These are phyloP conservation scores for Saccharomyces kudriavzevii DNA, from an alignment of 805 yeast genomes.

Conservation along the genomic window DNA sequence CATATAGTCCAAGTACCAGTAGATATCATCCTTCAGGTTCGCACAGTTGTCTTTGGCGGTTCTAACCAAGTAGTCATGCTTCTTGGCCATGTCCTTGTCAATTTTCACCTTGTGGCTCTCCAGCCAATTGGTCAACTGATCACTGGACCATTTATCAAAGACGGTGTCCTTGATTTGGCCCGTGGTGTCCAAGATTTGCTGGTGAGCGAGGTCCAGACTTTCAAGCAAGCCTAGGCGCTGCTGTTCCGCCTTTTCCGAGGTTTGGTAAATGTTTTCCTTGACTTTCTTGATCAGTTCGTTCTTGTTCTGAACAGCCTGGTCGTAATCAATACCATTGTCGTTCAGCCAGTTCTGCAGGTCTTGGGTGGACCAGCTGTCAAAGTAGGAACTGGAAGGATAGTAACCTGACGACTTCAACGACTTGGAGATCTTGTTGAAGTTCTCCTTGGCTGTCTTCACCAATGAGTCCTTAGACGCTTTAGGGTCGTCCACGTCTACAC, in stretches of 20 bases:
- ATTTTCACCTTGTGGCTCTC: slow-evolving; percentile 36
- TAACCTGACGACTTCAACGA: slow-evolving; percentile 34
- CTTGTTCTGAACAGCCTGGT: slow-evolving; percentile 30
- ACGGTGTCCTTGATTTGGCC: slow-evolving; percentile 37
- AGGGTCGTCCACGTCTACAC: slow-evolving; percentile 31
- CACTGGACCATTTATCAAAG: slow-evolving; percentile 45
- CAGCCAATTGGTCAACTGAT: slow-evolving; percentile 50
- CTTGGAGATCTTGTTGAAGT: slow-evolving; percentile 35
- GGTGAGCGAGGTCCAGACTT: slow-evolving; percentile 33
- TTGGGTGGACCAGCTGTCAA: slow-evolving; percentile 30
- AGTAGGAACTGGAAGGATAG: slow-evolving; percentile 46
- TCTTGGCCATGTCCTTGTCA: slow-evolving; percentile 28
- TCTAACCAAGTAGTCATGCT: slow-evolving; percentile 32
- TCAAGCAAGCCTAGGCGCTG: slow-evolving; percentile 35
- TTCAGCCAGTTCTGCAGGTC: slow-evolving; percentile 45
- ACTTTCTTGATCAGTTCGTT: slow-evolving; percentile 40
- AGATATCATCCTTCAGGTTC: slow-evolving; percentile 34
- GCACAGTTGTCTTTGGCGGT: slow-evolving; percentile 31
- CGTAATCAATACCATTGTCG: slow-evolving; percentile 34
- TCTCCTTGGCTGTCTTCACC: slow-evolving; percentile 37
- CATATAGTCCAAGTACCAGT: slow-evolving; percentile 30
- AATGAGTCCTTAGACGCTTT: slow-evolving; percentile 41
- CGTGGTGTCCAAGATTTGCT: slow-evolving; percentile 32
- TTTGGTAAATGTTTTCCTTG: slow-evolving; percentile 34
- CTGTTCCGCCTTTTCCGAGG: slow-evolving; percentile 33